Evolutionary conservation across 2,329 filamentous ascomycete genomes (phyloP).

Genomic region (Calonectria hongkongensis): DNA sequence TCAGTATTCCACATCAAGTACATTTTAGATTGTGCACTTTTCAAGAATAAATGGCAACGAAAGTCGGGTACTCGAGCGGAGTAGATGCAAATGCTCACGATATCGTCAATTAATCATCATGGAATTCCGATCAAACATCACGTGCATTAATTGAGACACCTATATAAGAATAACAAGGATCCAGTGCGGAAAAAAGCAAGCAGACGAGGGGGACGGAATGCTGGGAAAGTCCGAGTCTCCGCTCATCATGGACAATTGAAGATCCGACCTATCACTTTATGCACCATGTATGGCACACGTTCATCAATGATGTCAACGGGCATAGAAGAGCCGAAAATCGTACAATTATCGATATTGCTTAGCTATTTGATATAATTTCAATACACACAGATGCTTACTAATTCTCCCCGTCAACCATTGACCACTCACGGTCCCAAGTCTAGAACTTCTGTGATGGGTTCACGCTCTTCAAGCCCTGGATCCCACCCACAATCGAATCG

Average conservation of each 20-base stretch:
- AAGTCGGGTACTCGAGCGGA: not conserved
- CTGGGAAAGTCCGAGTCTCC: slow-evolving; percentile 4
- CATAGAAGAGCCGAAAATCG: not conserved
- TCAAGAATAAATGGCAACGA: not conserved
- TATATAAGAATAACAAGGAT: not conserved
- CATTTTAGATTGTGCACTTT: not conserved
- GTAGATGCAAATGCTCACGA: not conserved
- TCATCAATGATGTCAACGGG: not conserved
- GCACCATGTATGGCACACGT: not conserved
- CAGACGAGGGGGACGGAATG: not conserved
- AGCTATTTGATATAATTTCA: not conserved
- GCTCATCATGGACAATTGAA: not conserved
- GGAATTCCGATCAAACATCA: not conserved
- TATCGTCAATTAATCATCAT: not conserved
- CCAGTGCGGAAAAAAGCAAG: not conserved
- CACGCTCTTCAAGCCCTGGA: not conserved
- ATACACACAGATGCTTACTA: not conserved
- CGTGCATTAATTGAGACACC: not conserved
- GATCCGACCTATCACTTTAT: not conserved
- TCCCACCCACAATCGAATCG: slow-evolving; percentile 15
- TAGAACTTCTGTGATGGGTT: not conserved
- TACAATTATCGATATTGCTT: not conserved
- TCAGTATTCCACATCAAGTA: not conserved
- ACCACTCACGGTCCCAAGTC: not conserved
- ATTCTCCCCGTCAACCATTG: not conserved